Conservation (phyloP, 2,329 filamentous ascomycete species). For the Coniochaeta sp. region DNA sequence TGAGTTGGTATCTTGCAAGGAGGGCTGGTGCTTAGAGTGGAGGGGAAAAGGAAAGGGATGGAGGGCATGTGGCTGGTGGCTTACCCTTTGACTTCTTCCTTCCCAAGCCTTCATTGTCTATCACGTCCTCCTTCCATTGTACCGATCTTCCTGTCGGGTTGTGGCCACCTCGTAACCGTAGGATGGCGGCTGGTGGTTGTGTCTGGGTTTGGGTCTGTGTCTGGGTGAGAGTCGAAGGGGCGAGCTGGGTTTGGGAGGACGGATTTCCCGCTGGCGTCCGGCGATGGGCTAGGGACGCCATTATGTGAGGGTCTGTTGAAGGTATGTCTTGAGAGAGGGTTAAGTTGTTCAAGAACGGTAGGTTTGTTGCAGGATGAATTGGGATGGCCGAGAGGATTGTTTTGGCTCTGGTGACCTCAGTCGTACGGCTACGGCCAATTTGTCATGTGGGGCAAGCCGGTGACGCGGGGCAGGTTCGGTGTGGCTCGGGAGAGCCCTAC, state of each 20-base stretch:
- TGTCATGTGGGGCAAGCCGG: background rate
- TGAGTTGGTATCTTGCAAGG: background rate
- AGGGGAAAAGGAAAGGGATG: too few relatives aligned
- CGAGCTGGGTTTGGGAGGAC: background rate
- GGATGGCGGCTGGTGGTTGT: slow-evolving; percentile 29
- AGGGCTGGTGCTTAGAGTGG: too few relatives aligned
- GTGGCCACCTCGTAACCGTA: slow-evolving; percentile 46
- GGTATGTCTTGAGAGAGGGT: too few relatives aligned
- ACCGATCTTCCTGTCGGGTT: slow-evolving; percentile 53
- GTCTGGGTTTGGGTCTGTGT: slow-evolving; percentile 17
- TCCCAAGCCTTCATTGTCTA: slow-evolving; percentile 92
- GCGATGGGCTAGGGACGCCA: background rate
- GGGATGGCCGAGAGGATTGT: background rate
- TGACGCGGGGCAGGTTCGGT: background rate
- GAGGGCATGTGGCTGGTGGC: too few relatives aligned
- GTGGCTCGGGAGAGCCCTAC: too few relatives aligned
- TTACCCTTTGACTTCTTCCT: slow-evolving; percentile 91
- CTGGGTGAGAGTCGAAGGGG: slow-evolving; percentile 11
- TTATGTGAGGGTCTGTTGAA: background rate
- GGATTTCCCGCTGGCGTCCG: background rate
- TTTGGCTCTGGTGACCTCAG: background rate
- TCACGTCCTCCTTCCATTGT: slow-evolving; percentile 85
- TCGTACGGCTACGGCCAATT: background rate
- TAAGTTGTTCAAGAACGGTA: too few relatives aligned
- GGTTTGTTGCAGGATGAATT: too few relatives aligned